These are phyloP conservation scores for Umbelopsis ramanniana DNA, from an alignment of 192 early-diverging fungal species.

Conservation along the genomic window DNA sequence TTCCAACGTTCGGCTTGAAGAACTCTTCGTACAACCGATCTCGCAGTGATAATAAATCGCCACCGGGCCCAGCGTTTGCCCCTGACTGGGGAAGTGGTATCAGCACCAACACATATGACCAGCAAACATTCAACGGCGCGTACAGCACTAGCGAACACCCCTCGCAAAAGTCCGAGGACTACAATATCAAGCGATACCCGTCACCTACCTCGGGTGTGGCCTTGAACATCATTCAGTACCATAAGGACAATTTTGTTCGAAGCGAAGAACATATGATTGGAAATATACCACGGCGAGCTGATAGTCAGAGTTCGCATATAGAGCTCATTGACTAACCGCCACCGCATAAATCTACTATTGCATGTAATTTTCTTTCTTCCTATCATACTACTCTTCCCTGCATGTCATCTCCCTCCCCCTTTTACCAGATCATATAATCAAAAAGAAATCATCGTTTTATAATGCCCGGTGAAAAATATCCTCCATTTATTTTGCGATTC, in stretches of 20 bases:
- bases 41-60: background rate
- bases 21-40: background rate
- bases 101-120: background rate
- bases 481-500: background rate
- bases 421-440: too few relatives aligned
- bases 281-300: conserved; percentile 16
- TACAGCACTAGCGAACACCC: background rate
- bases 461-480: background rate
- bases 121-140: background rate
- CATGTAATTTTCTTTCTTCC: too few relatives aligned
- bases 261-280: conserved; percentile 18
- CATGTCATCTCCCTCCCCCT: too few relatives aligned
- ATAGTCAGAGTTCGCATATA: conserved; percentile 1
- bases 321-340: background rate
- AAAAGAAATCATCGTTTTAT: too few relatives aligned
- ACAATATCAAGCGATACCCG: background rate
- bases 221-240: conserved; percentile 13
- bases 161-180: background rate
- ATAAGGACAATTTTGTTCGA: conserved; percentile 16
- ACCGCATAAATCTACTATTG: too few relatives aligned
- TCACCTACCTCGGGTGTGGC: background rate
- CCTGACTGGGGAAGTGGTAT: background rate
- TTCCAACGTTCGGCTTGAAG: background rate
- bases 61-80: background rate
- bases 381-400: too few relatives aligned